Conservation (phyloP, 306 rosid species). For the Vicia faba region DNA sequence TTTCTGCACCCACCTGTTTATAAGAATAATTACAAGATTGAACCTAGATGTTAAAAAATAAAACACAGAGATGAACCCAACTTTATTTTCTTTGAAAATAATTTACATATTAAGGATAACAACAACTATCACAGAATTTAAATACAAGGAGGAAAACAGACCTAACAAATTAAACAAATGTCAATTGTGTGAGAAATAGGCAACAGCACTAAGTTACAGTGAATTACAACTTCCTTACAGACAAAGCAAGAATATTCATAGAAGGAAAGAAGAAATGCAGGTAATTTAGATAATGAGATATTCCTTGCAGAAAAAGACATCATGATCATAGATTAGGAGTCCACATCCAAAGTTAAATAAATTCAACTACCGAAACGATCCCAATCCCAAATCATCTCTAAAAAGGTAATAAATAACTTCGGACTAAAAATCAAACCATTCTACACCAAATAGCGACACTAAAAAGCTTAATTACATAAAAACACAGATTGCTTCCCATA, state of each 20-base stretch:
- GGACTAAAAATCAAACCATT: background rate
- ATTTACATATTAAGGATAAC: constrained; percentile 7
- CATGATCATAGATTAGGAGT: constrained; percentile 5
- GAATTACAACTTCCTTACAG: constrained; percentile 1
- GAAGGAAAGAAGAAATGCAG: constrained; percentile 31
- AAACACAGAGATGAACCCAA: constrained; percentile 25
- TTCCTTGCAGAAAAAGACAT: constrained; percentile 28
- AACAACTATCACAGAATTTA: constrained; percentile 13
- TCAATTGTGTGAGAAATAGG: constrained; percentile 34
- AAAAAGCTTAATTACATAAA: constrained; percentile 17
- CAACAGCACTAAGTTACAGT: constrained; percentile 10
- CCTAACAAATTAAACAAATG: constrained; percentile 11
- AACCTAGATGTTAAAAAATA: constrained; percentile 17
- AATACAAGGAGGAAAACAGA: background rate
- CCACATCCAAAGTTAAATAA: constrained; percentile 21
- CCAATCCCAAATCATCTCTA: constrained; percentile 25
- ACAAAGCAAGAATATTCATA: constrained; percentile 36
- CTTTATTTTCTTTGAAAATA: background rate
- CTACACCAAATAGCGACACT: background rate
- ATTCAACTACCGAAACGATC: constrained; percentile 30
- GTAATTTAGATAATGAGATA: constrained; percentile 22
- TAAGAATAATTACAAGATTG: constrained; percentile 25
- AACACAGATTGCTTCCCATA: background rate
- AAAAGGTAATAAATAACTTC: constrained; percentile 18
- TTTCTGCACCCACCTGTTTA: constrained; percentile 31